Evolutionary conservation across 441 rosid genomes (phyloP).

Genomic region (Hura crepitans): DNA sequence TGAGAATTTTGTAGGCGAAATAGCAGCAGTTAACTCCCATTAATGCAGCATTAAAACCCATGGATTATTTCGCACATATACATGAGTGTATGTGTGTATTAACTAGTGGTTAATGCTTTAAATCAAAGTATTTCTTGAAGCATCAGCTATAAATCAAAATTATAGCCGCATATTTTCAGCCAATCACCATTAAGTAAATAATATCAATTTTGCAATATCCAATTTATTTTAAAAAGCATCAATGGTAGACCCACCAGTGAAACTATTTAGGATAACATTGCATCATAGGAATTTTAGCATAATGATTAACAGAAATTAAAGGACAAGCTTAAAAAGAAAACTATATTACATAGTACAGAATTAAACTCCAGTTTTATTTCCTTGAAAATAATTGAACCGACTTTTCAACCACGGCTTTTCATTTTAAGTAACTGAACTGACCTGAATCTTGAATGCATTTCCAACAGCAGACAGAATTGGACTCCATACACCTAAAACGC

Average conservation of each 20-base stretch:
- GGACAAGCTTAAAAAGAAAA: background rate
- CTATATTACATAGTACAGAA: background rate
- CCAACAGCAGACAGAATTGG: conserved; percentile 95
- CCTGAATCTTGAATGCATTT: conserved; percentile 98
- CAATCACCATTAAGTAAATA: too few species aligned
- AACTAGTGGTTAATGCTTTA: too few species aligned
- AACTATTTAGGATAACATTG: background rate
- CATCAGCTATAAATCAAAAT: too few species aligned
- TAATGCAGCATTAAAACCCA: background rate
- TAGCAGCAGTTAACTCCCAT: background rate
- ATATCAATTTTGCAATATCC: background rate
- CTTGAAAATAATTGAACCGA: background rate
- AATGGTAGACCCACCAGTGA: background rate
- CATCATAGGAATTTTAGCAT: background rate
- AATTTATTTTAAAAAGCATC: conserved; percentile 1
- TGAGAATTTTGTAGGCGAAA: too few species aligned
- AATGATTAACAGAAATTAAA: background rate
- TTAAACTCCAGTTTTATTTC: background rate
- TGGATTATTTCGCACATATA: too few species aligned
- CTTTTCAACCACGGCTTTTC: background rate
- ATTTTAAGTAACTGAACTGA: conserved; percentile 22
- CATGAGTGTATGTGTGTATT: too few species aligned
- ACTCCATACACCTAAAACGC: conserved; percentile 96
- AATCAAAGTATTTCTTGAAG: too few species aligned
- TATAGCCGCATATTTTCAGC: too few species aligned